Evolutionary conservation across 2,329 filamentous ascomycete genomes (phyloP).

Genomic region (Trichoderma endophyticum): DNA sequence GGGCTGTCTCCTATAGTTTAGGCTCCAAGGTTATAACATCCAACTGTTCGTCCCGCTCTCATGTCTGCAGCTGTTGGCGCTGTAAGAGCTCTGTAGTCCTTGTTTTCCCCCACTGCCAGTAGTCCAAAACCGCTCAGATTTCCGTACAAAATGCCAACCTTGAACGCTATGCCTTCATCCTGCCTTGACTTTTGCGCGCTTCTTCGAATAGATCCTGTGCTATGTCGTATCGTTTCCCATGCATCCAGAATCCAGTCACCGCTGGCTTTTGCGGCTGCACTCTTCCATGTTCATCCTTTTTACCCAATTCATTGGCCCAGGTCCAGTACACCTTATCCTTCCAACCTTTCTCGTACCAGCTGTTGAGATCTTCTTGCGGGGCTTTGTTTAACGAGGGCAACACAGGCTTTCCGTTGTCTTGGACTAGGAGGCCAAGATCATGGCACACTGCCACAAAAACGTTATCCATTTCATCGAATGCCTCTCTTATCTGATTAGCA

Average conservation of each 20-base stretch:
- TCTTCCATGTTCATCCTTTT: not conserved
- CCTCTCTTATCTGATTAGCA: not conserved
- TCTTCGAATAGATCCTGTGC: not conserved
- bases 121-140: no score
- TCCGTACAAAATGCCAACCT: no score
- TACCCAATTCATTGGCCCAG: not conserved
- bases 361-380: not conserved
- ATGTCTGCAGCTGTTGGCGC: no score
- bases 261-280: not conserved
- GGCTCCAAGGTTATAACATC: no score
- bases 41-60: no score
- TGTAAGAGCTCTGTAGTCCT: no score
- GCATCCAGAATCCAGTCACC: not conserved
- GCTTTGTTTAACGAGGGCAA: not conserved
- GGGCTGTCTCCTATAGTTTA: no score
- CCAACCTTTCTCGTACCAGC: constrained; percentile 9
- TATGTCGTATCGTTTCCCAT: not conserved
- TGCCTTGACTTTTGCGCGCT: not conserved
- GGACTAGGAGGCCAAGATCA: not conserved
- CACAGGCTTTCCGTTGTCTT: not conserved
- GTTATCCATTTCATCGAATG: constrained; percentile 6
- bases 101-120: no score
- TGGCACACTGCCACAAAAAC: not conserved
- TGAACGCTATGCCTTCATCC: not conserved
- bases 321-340: constrained; percentile 3